phyloP scores from a whole-genome alignment of 75 land plant species.

The Picea glauca region DNA sequence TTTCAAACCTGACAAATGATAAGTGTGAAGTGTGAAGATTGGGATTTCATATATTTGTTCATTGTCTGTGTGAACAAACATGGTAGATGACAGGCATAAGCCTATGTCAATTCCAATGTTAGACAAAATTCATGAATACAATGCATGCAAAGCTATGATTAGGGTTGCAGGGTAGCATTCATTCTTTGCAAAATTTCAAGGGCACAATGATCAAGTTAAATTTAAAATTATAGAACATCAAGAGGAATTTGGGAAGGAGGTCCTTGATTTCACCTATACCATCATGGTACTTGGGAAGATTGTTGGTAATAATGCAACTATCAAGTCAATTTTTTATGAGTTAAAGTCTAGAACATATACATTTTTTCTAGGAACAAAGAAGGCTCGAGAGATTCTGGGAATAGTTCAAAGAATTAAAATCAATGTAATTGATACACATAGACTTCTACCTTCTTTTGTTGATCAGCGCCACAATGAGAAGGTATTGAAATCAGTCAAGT shows the following conservation, averaged over 20 bases:
- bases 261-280: constrained; percentile 71
- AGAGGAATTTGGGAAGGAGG: constrained; percentile 58
- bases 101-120: too few relatives aligned
- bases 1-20: too few relatives aligned
- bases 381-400: constrained; percentile 70
- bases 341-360: constrained; percentile 58
- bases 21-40: too few relatives aligned
- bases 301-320: constrained; percentile 94
- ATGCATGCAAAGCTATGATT: too few relatives aligned
- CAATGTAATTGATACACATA: constrained; percentile 81
- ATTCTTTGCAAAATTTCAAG: too few relatives aligned
- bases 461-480: constrained; percentile 24
- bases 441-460: constrained; percentile 22
- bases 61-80: too few relatives aligned
- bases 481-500: constrained; percentile 57
- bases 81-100: too few relatives aligned
- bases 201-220: too few relatives aligned
- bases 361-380: constrained; percentile 56
- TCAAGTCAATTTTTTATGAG: constrained; percentile 87
- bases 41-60: too few relatives aligned
- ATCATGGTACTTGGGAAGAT: constrained; percentile 81
- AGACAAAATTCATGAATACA: too few relatives aligned
- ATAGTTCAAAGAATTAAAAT: constrained; percentile 75
- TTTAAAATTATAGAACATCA: constrained; percentile 40
- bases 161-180: too few relatives aligned